A percentile compares a stretch with the other conserved stretches of the same genome.
phyloP scores from a whole-genome alignment of 2,329 filamentous ascomycete species.

The Arachnomyces sp. region DNA sequence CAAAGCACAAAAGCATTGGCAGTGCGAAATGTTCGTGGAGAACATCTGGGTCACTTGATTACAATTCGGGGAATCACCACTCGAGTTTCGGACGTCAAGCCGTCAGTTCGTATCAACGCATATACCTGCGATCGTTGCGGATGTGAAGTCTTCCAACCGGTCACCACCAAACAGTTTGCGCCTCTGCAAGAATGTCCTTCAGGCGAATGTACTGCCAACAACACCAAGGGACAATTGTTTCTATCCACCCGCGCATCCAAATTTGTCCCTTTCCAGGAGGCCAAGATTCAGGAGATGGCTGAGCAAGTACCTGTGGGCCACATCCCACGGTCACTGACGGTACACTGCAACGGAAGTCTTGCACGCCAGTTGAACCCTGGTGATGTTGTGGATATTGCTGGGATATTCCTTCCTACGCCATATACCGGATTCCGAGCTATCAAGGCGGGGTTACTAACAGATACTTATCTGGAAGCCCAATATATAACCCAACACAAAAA shows the following conservation, averaged over 20 bases:
- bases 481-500: constrained; percentile 95
- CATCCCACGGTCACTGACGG: constrained; percentile 83
- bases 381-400: constrained; percentile 86
- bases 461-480: constrained; percentile 94
- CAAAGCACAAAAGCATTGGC: constrained; percentile 60
- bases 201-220: constrained; percentile 79
- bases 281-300: constrained; percentile 98
- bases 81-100: constrained; percentile 94
- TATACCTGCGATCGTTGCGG: constrained; percentile 97
- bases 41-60: constrained; percentile 87
- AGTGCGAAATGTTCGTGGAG: constrained; percentile 87
- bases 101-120: constrained; percentile 92
- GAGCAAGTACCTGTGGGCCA: constrained; percentile 98
- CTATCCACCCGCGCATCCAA: constrained; percentile 94
- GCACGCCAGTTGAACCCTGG: constrained; percentile 85
- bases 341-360: constrained; percentile 81
- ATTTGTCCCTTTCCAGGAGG: constrained; percentile 93
- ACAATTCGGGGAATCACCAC: constrained; percentile 92
- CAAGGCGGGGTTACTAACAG: constrained; percentile 87
- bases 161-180: constrained; percentile 83
- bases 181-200: constrained; percentile 84
- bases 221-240: constrained; percentile 87
- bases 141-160: constrained; percentile 93
- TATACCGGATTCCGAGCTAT: constrained; percentile 99
- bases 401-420: constrained; percentile 92